These are phyloP conservation scores for Trichophyton mentagrophytes DNA, from an alignment of 2,329 filamentous ascomycete species.

Conservation along the genomic window DNA sequence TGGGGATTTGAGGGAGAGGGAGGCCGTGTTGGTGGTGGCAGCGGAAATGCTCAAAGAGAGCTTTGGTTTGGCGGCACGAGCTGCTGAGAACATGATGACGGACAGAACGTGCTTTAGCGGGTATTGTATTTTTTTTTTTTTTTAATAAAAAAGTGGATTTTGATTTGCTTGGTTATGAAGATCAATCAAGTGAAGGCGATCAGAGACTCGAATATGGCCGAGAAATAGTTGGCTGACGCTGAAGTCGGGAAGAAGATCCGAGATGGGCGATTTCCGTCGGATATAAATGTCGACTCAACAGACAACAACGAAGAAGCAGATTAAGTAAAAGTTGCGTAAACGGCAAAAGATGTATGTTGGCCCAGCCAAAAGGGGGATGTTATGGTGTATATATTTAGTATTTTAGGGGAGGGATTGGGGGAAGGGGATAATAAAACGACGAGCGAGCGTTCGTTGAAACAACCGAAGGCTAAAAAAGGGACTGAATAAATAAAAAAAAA, in stretches of 20 bases:
- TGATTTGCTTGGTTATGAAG: neutral
- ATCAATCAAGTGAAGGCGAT: neutral
- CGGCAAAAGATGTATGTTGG: neutral
- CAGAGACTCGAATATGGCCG: neutral
- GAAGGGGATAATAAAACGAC: neutral
- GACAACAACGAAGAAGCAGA: neutral
- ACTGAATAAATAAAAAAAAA: conserved; percentile 1
- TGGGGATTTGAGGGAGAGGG: conserved; percentile 34
- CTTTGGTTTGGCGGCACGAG: conserved; percentile 33
- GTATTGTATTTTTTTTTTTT: neutral
- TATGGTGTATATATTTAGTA: conserved; percentile 3
- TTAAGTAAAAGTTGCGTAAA: neutral
- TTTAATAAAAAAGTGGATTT: neutral
- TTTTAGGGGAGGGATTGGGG: neutral
- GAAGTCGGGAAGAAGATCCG: neutral
- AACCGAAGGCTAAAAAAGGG: conserved; percentile 1
- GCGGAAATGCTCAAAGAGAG: conserved; percentile 35
- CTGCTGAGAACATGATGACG: conserved; percentile 28
- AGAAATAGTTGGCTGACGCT: neutral
- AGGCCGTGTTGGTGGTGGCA: conserved; percentile 23
- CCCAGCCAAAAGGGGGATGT: neutral
- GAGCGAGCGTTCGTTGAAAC: conserved; percentile 1
- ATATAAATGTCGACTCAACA: neutral
- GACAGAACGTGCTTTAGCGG: neutral
- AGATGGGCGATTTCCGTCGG: neutral